Evolutionary conservation across 75 land plant species (phyloP), one percentile per base, ranked within the genome.

Genomic region (Cupressus sempervirens): DNA sequence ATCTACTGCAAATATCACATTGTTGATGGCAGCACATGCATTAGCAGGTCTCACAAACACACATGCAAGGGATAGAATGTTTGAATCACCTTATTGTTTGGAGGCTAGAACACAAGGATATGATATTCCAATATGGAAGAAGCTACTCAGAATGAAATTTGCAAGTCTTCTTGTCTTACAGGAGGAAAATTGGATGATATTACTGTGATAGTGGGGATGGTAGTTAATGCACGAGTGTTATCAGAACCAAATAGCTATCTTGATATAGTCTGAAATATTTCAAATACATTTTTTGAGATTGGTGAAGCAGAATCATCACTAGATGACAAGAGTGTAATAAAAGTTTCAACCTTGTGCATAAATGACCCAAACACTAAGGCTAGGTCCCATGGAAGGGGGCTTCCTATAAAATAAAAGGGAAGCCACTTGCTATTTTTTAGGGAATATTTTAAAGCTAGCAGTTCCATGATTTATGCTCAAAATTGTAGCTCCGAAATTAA

Each of bases 121-220:
- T 85, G 98, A 97, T 84, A 89, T 93, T 86, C 95, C 96, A 36
- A 56, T 76, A 36, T 97, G 94, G 93, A 91, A 92, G 89, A 97
- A 96, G 84, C 10, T 92, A 32, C 87, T 97, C 67, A 96, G 99
- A 41, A 86, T 83, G 92, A 96, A 96, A 83, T 80, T 96, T 53
- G 94, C 92, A 91, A 36, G 48, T 46, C 7, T 5, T 9, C 48
- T 80, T 26, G 9, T 53, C 54, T n/a, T 35, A 85, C 93, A 95
- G 99, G 99, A 80, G 99, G 99, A 54, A 97, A 97, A 90, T 85
- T 94, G 81, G 98, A 97, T 87, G 99, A 97, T 84, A 92, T 97
- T 67, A 94, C 99, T 52, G 97, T 95, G 56, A 81, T 97, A 36
- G 94, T 95, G 16, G 94, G 89, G 7, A 92, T 87, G 43, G 96